phyloP scores from a whole-genome alignment of 768 basidiomycete species.

The Cantharellus anzutake region DNA sequence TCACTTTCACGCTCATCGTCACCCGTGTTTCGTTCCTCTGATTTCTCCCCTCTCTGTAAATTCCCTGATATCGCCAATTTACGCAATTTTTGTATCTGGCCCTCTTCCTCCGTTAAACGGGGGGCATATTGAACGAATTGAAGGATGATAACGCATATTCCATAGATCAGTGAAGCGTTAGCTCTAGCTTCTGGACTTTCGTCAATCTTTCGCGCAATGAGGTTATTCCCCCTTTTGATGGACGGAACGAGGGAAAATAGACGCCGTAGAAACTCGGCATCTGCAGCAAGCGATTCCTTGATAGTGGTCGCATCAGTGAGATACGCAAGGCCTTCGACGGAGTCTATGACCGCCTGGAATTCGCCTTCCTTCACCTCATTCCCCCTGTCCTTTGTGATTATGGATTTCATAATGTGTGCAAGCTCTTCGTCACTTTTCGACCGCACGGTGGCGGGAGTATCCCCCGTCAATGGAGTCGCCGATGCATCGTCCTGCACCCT shows the following conservation, averaged over 20 bases:
- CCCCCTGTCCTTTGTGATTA: conserved; percentile 21
- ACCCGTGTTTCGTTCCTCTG: background rate
- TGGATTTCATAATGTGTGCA: conserved; percentile 34
- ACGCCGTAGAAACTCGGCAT: conserved; percentile 32
- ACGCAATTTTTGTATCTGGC: conserved; percentile 61
- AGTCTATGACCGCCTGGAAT: conserved; percentile 32
- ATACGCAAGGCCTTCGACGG: conserved; percentile 75
- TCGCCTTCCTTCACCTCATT: background rate
- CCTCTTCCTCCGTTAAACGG: conserved; percentile 57
- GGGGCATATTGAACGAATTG: conserved; percentile 60
- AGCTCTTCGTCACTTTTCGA: conserved; percentile 24
- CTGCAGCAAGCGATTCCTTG: conserved; percentile 32
- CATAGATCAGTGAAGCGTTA: conserved; percentile 41
- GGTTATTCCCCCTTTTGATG: conserved; percentile 20
- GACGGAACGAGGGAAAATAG: conserved; percentile 40
- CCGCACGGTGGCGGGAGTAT: background rate
- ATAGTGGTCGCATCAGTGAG: conserved; percentile 22
- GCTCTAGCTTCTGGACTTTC: conserved; percentile 7
- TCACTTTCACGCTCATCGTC: conserved; percentile 37
- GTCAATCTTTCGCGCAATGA: conserved; percentile 7
- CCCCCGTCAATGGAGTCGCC: background rate
- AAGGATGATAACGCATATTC: conserved; percentile 51
- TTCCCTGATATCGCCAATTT: conserved; percentile 33
- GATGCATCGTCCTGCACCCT: conserved; percentile 28
- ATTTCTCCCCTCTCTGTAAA: background rate